Evolutionary conservation across 306 rosid species (phyloP).

Genomic region (Dalbergia cultrata): DNA sequence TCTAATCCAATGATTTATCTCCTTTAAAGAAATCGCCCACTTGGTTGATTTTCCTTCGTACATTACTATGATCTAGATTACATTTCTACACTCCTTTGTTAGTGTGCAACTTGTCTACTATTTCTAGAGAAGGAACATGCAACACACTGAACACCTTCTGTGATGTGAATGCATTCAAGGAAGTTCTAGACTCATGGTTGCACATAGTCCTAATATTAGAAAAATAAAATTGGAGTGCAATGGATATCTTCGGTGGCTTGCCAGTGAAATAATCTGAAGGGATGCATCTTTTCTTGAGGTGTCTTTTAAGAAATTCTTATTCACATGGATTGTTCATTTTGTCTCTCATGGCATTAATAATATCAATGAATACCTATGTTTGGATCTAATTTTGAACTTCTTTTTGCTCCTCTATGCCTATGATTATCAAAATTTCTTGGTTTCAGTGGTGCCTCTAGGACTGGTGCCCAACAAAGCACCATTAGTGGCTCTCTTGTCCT

Average conservation of each 20-base stretch:
- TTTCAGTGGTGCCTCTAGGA: not conserved
- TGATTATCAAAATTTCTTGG: not conserved
- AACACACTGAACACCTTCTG: conserved; percentile 30
- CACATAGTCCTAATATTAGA: conserved; percentile 48
- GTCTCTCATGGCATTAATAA: conserved; percentile 1
- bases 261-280: conserved; percentile 42
- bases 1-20: too few species aligned
- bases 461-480: not conserved
- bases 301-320: not conserved
- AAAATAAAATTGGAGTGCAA: conserved; percentile 6
- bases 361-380: conserved; percentile 8
- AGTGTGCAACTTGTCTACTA: not conserved
- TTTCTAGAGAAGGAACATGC: conserved; percentile 35
- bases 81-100: too few species aligned
- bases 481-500: not conserved
- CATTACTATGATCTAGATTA: too few species aligned
- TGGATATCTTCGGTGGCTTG: conserved; percentile 26
- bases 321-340: not conserved
- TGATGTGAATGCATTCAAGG: conserved; percentile 43
- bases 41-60: too few species aligned
- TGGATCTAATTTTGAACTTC: conserved; percentile 19
- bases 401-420: not conserved
- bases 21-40: too few species aligned
- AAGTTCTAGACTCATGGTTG: conserved; percentile 58
- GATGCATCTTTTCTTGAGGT: conserved; percentile 41